Conservation (phyloP, 2,329 filamentous ascomycete genomes). For the Colletotrichum sp. region DNA sequence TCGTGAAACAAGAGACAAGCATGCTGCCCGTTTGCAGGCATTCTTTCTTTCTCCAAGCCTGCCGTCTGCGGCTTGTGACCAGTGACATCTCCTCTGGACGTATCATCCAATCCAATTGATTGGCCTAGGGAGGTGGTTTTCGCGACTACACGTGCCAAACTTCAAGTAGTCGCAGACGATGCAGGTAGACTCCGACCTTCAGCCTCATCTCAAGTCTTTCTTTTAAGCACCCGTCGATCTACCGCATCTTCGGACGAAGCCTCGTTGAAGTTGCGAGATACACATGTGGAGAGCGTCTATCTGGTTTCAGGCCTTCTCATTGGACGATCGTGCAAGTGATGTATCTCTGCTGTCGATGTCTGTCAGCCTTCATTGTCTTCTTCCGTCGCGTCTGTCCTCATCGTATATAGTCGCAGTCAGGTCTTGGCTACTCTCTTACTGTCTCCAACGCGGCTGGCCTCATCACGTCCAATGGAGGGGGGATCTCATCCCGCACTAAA, state of each 20-base stretch:
- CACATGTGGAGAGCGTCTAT: background rate
- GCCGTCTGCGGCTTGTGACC: background rate
- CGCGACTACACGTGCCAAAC: background rate
- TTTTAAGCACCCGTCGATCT: background rate
- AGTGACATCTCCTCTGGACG: background rate
- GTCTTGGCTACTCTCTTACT: background rate
- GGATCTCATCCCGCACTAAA: accelerated
- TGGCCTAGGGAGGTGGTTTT: background rate
- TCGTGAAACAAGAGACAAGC: background rate
- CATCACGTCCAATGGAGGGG: background rate
- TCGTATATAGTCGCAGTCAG: background rate
- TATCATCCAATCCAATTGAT: background rate
- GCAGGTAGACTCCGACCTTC: background rate
- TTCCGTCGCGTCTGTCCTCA: background rate
- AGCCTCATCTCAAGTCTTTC: background rate
- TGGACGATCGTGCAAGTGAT: background rate
- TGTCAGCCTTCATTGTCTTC: accelerated
- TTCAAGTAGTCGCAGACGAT: background rate
- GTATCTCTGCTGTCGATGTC: background rate
- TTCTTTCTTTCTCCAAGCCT: background rate
- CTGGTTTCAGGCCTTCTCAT: background rate
- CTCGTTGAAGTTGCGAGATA: background rate
- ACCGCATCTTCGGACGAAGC: background rate
- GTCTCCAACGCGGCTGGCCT: background rate
- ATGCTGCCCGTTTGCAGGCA: background rate